phyloP scores from a whole-genome alignment of 2,329 filamentous ascomycete species.

The Tolypocladium paradoxum region DNA sequence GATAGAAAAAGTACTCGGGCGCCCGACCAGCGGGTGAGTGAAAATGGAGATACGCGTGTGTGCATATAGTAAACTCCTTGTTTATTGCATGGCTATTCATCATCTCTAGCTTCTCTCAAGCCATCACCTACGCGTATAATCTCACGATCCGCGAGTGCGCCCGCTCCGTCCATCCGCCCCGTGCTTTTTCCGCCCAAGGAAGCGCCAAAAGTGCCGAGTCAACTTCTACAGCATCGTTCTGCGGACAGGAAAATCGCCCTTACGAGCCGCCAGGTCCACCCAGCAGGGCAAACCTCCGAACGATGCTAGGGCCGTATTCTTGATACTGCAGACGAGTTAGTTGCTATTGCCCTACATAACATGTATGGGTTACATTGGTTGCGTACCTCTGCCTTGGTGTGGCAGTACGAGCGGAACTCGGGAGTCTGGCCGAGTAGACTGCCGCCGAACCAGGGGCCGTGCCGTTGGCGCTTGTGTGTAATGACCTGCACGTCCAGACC shows the following conservation, averaged over 20 bases:
- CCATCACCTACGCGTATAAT: neutral
- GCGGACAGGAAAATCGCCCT: slow-evolving; percentile 4
- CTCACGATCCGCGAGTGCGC: neutral
- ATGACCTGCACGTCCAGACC: slow-evolving; percentile 96
- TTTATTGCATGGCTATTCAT: neutral
- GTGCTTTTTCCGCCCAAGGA: neutral
- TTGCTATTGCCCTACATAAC: neutral
- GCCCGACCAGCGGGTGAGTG: too few relatives aligned
- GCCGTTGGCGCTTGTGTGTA: slow-evolving; percentile 91
- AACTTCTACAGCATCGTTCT: too few relatives aligned
- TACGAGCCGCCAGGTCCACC: slow-evolving; percentile 82
- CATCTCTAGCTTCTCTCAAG: neutral
- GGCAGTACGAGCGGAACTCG: slow-evolving; percentile 97
- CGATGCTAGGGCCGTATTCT: slow-evolving; percentile 92
- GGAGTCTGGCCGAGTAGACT: slow-evolving; percentile 94
- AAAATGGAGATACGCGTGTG: too few relatives aligned
- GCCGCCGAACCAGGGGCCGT: slow-evolving; percentile 97
- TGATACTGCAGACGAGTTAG: slow-evolving; percentile 55
- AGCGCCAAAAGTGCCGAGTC: neutral
- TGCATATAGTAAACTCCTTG: too few relatives aligned
- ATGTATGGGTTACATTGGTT: neutral
- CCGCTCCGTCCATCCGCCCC: neutral
- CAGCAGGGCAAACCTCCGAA: slow-evolving; percentile 84
- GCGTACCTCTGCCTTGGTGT: slow-evolving; percentile 69
- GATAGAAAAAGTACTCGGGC: too few relatives aligned